These are phyloP conservation scores for Saturnispora quitensis DNA, from an alignment of 805 yeast species.

Conservation along the genomic window DNA sequence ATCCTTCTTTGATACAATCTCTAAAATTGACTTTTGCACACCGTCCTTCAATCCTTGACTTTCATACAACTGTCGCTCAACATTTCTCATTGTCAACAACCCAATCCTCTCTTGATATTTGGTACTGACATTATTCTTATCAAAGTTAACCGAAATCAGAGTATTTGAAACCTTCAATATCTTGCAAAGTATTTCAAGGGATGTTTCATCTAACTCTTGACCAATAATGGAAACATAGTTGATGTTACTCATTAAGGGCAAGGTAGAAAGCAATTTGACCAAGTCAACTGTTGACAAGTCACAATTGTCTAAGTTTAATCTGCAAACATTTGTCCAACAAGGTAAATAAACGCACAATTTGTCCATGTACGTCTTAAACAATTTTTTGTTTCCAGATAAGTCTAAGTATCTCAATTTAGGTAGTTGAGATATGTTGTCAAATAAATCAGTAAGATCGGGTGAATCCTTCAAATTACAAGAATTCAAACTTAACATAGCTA, in stretches of 20 bases:
- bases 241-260: constrained; percentile 59
- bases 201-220: constrained; percentile 48
- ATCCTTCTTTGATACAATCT: constrained; percentile 13
- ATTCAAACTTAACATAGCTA: constrained; percentile 52
- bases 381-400: constrained; percentile 54
- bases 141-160: constrained; percentile 62
- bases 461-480: constrained; percentile 49
- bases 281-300: constrained; percentile 48
- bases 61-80: constrained; percentile 44
- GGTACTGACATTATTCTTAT: constrained; percentile 51
- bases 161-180: constrained; percentile 59
- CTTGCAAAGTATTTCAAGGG: constrained; percentile 57
- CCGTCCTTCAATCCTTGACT: constrained; percentile 4
- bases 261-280: constrained; percentile 51
- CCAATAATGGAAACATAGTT: constrained; percentile 65
- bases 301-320: constrained; percentile 68
- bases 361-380: constrained; percentile 56
- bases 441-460: constrained; percentile 40
- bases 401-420: constrained; percentile 65
- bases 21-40: constrained; percentile 7
- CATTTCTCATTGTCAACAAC: constrained; percentile 71
- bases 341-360: constrained; percentile 60
- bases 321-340: constrained; percentile 47
- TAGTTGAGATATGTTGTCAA: constrained; percentile 41
- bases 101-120: constrained; percentile 65